phyloP scores from a whole-genome alignment of 2,329 filamentous ascomycete species.

The Drechslerella dactyloides region DNA sequence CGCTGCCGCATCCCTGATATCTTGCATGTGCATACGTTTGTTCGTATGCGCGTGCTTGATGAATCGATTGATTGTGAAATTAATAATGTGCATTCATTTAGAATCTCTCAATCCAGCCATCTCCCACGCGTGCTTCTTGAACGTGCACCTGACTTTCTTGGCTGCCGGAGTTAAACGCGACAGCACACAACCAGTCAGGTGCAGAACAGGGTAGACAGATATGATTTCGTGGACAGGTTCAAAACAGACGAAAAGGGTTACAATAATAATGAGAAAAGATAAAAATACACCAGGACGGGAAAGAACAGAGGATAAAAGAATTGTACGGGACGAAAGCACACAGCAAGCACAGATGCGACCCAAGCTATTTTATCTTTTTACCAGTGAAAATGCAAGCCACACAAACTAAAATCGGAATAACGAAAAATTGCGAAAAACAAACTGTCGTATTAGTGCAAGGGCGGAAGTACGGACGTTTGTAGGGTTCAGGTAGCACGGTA shows the following conservation, averaged over 20 bases:
- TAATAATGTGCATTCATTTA: too few species aligned
- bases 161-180: too few species aligned
- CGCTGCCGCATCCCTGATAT: background rate
- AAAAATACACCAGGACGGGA: background rate
- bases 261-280: background rate
- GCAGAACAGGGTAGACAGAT: background rate
- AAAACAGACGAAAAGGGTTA: background rate
- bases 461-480: background rate
- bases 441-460: constrained; percentile 22
- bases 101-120: too few species aligned
- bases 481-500: background rate
- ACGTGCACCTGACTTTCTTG: too few species aligned
- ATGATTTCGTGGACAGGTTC: background rate
- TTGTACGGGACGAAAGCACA: background rate
- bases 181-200: too few species aligned
- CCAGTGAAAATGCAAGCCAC: constrained; percentile 36
- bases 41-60: too few species aligned
- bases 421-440: background rate
- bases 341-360: constrained; percentile 16
- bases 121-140: too few species aligned
- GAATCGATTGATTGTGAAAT: too few species aligned
- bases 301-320: background rate
- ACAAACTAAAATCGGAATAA: constrained; percentile 6
- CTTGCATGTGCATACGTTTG: too few species aligned
- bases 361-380: constrained; percentile 35